Percentiles rank a stretch among this genome's conserved stretches.
phyloP scores from a whole-genome alignment of 2,329 filamentous ascomycete genomes.

The Claviceps humidiphila region DNA sequence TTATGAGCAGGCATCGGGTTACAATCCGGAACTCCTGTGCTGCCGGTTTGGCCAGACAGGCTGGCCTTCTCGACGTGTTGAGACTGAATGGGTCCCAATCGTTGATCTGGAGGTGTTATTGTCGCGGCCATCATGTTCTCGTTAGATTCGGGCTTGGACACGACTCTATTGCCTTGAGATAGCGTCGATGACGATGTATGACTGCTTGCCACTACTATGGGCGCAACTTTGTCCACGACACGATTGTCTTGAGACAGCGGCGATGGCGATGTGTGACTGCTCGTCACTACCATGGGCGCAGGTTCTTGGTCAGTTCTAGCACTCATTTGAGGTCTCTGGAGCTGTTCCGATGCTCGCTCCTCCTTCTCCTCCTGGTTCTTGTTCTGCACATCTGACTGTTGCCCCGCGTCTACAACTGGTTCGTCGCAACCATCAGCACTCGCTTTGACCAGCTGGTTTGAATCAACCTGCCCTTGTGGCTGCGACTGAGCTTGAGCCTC shows the following conservation, averaged over 20 bases:
- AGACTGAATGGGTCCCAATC: neutral
- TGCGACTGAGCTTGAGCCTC: neutral
- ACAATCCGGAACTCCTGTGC: neutral
- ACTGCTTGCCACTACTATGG: neutral
- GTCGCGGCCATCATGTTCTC: neutral
- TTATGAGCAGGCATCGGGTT: neutral
- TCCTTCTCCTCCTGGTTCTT: neutral
- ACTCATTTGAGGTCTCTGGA: neutral
- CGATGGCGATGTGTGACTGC: constrained; percentile 1
- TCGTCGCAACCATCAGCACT: neutral
- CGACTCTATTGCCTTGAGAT: neutral
- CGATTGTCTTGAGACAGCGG: constrained; percentile 2
- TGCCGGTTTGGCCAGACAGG: neutral
- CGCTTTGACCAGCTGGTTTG: neutral
- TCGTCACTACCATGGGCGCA: neutral
- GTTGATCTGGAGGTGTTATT: neutral
- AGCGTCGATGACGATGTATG: constrained; percentile 4
- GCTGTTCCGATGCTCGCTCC: neutral
- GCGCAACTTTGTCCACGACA: neutral
- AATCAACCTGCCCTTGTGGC: neutral
- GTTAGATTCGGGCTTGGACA: neutral
- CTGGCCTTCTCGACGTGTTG: neutral
- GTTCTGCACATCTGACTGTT: neutral
- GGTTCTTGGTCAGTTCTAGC: constrained; percentile 1
- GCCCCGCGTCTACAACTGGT: neutral